Conservation (phyloP, 2,329 filamentous ascomycete genomes). For the Fusarium sp. region DNA sequence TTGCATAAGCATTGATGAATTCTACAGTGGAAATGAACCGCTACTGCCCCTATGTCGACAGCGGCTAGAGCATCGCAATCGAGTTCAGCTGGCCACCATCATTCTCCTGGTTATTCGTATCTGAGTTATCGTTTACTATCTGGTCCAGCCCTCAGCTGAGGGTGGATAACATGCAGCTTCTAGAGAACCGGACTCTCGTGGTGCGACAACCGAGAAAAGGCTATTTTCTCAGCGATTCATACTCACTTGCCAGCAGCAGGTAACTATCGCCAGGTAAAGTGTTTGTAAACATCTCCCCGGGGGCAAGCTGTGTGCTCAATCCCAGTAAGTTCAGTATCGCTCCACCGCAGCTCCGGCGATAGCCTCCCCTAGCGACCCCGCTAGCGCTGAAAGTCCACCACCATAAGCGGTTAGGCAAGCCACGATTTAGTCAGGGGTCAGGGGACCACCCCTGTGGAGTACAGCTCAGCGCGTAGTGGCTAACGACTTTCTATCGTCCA, state of each 20-base stretch:
- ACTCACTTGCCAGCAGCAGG: neutral
- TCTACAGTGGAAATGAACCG: conserved; percentile 16
- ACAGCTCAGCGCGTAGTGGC: conserved; percentile 15
- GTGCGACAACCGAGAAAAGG: conserved; percentile 28
- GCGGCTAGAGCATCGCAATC: neutral
- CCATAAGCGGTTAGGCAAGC: conserved; percentile 10
- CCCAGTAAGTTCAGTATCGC: conserved; percentile 22
- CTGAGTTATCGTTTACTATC: conserved; percentile 5
- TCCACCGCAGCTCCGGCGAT: conserved; percentile 34
- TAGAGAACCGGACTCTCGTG: conserved; percentile 8
- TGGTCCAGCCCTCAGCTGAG: conserved; percentile 14
- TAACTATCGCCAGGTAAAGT: neutral
- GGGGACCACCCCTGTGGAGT: conserved; percentile 2
- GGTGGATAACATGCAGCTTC: conserved; percentile 4
- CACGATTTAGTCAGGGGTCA: conserved; percentile 30
- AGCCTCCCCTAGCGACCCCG: conserved; percentile 18
- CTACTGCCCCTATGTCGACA: conserved; percentile 1
- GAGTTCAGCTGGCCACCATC: neutral
- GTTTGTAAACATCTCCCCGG: conserved; percentile 4
- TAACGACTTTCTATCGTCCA: conserved; percentile 20
- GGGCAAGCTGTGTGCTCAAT: conserved; percentile 11
- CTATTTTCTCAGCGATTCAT: conserved; percentile 15
- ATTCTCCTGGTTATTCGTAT: conserved; percentile 14
- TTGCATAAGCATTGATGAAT: conserved; percentile 2
- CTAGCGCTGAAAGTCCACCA: neutral